Evolutionary conservation across 2,329 filamentous ascomycete genomes (phyloP), one percentile per base, ranked within the genome.

Genomic region (Pezicula radicicola): DNA sequence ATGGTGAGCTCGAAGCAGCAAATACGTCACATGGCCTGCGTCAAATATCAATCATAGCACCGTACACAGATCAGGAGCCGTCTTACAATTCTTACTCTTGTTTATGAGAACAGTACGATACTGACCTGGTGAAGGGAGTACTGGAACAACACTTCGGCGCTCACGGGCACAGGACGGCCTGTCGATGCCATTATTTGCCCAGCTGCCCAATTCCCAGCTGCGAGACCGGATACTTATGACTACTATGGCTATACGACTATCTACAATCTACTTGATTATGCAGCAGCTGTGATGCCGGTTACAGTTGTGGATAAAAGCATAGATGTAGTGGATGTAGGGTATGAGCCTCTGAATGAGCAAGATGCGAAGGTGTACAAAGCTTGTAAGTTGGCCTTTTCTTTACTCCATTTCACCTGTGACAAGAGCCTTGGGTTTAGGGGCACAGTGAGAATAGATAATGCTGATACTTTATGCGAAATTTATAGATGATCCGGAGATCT

Each of bases 261-360:
- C 12, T 70, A 82, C 42, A 85, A 85, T 56, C 45, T 80, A 16
- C 57, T 84, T 16, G 80, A 85, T 60, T 84, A 84, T 52, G 79
- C 75, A 1, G 70, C 69, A 30, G 74, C 75, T 0, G 72, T 78
- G 1, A 70, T 85, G 16, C 82, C 82, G 0, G 77, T 84, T 1
- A 83, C 79, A 0, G 72, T 65, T 41, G 78, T 74, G 0, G 74
- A 84, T 51, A 77, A 78, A 59, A 61, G 48, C 0, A 47, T 82
- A 4, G 82, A 85, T 60, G 58, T 66, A 13, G 61, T 69, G 21
- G 66, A 74, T 36, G 33, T 57, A 1, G 60, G 58, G 1, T 73
- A 69, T 53, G 51, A 63, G n/a, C 72, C 75, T 2, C 27, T 72
- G 12, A 70, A 63, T 39, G 69, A 73, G 1, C 40, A 65, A 2